These are phyloP conservation scores for Laguncularia racemosa DNA, from an alignment of 345 rosid genomes.

Conservation along the genomic window DNA sequence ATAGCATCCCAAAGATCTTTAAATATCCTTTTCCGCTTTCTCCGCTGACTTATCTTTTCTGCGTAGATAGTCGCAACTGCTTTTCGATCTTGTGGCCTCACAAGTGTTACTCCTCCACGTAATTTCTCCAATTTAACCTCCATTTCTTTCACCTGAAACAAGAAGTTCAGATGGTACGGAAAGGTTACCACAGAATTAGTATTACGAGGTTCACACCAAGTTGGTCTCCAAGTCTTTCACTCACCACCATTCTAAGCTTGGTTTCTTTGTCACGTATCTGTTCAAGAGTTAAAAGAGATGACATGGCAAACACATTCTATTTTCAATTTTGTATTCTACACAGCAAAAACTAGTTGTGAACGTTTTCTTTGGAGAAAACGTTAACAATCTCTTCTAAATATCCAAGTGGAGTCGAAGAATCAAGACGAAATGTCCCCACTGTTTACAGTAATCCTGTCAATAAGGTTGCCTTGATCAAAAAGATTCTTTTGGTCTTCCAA, in stretches of 20 bases:
- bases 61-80: conserved; percentile 48
- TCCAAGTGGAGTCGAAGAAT: conserved; percentile 26
- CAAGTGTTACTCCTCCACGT: conserved; percentile 64
- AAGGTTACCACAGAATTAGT: background rate
- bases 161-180: background rate
- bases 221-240: conserved; percentile 1
- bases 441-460: conserved; percentile 22
- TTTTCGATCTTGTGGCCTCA: conserved; percentile 75
- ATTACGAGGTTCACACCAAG: too few species aligned
- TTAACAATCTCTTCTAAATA: conserved; percentile 65
- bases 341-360: conserved; percentile 60
- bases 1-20: conserved; percentile 87
- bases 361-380: conserved; percentile 58
- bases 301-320: too few species aligned
- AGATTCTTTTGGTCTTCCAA: conserved; percentile 31
- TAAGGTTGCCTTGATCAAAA: conserved; percentile 55
- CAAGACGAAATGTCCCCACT: conserved; percentile 17
- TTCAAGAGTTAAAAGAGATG: conserved; percentile 50
- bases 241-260: conserved; percentile 58
- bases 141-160: conserved; percentile 57
- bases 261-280: conserved; percentile 59
- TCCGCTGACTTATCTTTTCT: conserved; percentile 68
- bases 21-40: conserved; percentile 91
- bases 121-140: conserved; percentile 64
- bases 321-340: conserved; percentile 17